These are phyloP conservation scores for Eucalyptus viminalis DNA, from an alignment of 345 rosid species.

Conservation along the genomic window DNA sequence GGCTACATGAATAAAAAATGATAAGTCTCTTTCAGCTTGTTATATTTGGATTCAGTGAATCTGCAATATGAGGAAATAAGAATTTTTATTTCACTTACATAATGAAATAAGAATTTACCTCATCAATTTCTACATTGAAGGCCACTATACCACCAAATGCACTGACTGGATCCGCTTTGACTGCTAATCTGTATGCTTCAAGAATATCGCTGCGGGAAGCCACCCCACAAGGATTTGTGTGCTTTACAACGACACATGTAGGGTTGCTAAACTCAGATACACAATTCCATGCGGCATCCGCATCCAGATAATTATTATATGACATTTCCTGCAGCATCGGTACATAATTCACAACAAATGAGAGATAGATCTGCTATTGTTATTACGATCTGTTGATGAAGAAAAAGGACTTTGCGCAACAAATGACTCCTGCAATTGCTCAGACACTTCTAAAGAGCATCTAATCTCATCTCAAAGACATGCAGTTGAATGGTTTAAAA, in stretches of 20 bases:
- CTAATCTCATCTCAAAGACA: background rate
- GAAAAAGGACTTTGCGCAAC: background rate
- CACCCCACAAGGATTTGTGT: slow-evolving; percentile 90
- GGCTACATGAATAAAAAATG: background rate
- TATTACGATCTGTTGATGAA: background rate
- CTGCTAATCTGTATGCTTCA: slow-evolving; percentile 88
- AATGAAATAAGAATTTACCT: slow-evolving; percentile 26
- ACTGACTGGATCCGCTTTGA: slow-evolving; percentile 92
- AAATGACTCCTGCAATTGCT: background rate
- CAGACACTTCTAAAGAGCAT: background rate
- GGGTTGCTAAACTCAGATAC: slow-evolving; percentile 82
- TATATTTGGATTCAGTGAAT: background rate
- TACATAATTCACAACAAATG: background rate
- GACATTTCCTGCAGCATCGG: slow-evolving; percentile 69
- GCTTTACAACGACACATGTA: slow-evolving; percentile 92
- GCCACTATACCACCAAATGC: slow-evolving; percentile 98
- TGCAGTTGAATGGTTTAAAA: background rate
- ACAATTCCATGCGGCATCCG: slow-evolving; percentile 98
- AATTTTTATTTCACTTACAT: background rate
- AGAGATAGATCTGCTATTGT: background rate
- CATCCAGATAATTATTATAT: slow-evolving; percentile 88
- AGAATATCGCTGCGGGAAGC: slow-evolving; percentile 77
- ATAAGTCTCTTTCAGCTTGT: background rate
- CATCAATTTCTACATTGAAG: slow-evolving; percentile 82
- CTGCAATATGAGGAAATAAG: background rate